These are phyloP conservation scores for Cytospora paraplurivora DNA, from an alignment of 2,329 filamentous ascomycete genomes.

Conservation along the genomic window DNA sequence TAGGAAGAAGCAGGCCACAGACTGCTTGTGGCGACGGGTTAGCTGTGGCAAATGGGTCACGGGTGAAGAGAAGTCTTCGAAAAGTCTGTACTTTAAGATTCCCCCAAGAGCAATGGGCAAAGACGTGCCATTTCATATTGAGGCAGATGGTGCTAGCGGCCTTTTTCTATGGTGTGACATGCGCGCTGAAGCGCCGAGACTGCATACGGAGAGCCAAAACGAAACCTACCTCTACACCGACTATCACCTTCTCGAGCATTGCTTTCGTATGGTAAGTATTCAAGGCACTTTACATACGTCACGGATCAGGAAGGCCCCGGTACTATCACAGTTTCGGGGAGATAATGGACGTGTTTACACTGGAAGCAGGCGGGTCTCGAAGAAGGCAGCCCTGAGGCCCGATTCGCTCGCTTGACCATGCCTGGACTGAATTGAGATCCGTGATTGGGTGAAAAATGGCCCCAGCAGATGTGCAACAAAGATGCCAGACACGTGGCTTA, in stretches of 20 bases:
- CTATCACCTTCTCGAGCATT: not conserved
- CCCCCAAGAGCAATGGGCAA: constrained; percentile 25
- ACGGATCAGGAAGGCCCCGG: not conserved
- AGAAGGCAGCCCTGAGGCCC: not conserved
- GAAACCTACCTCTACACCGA: not conserved
- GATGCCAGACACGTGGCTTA: not conserved
- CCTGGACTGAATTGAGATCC: not conserved
- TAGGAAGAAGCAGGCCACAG: not conserved
- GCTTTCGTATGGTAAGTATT: not conserved
- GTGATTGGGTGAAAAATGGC: constrained; percentile 1
- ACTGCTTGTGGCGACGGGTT: constrained; percentile 6
- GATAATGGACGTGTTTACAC: not conserved
- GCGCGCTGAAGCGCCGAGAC: constrained; percentile 7
- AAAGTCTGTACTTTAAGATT: constrained; percentile 24
- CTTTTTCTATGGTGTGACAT: constrained; percentile 8
- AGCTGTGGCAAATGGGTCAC: not conserved
- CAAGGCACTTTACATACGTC: not conserved
- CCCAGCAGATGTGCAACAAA: not conserved
- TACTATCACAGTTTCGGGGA: too few relatives aligned
- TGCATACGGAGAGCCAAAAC: not conserved
- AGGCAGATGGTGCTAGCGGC: not conserved
- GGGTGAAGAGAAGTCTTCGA: constrained; percentile 13
- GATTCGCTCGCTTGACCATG: constrained; percentile 5
- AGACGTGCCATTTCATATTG: not conserved
- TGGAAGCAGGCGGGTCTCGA: not conserved